Conservation (phyloP, 805 yeast genomes). For the Tetrapisispora fleetii region DNA sequence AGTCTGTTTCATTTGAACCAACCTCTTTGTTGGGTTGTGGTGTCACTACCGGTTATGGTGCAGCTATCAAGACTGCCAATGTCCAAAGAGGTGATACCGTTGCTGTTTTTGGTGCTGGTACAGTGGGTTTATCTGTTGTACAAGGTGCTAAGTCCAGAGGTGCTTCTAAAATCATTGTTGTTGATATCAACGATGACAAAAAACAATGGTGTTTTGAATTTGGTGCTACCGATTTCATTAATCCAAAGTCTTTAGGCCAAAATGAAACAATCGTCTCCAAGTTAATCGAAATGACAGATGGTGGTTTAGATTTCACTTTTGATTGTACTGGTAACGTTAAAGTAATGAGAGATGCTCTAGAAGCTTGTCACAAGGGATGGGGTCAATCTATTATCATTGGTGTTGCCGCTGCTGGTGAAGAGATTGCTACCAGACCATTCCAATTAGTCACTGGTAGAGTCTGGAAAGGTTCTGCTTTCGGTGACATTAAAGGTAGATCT, state of each 20-base stretch:
- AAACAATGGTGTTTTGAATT: slow-evolving; percentile 77
- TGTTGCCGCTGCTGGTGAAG: slow-evolving; percentile 97
- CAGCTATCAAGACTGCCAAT: slow-evolving; percentile 83
- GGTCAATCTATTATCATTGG: slow-evolving; percentile 93
- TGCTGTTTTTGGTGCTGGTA: slow-evolving; percentile 96
- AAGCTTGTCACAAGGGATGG: slow-evolving; percentile 99
- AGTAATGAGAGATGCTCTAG: slow-evolving; percentile 94
- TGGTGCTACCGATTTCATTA: slow-evolving; percentile 92
- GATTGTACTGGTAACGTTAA: slow-evolving; percentile 96
- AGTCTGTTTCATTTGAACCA: slow-evolving; percentile 72
- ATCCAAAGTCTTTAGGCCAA: slow-evolving; percentile 67
- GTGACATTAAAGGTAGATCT: slow-evolving; percentile 96
- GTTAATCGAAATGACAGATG: slow-evolving; percentile 84
- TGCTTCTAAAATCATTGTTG: slow-evolving; percentile 72
- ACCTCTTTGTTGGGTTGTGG: slow-evolving; percentile 96
- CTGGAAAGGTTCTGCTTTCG: slow-evolving; percentile 99
- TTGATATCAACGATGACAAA: slow-evolving; percentile 80
- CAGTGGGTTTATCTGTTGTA: slow-evolving; percentile 91
- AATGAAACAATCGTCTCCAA: slow-evolving; percentile 73
- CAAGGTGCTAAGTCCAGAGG: slow-evolving; percentile 86
- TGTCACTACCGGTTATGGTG: slow-evolving; percentile 97
- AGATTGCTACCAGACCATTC: slow-evolving; percentile 95
- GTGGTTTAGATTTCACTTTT: slow-evolving; percentile 92
- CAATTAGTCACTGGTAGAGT: slow-evolving; percentile 98
- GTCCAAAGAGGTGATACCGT: slow-evolving; percentile 87